Base-by-base conservation (phyloP, 1,284 basidiomycete genomes). In the Golubevia pallescens region DNA sequence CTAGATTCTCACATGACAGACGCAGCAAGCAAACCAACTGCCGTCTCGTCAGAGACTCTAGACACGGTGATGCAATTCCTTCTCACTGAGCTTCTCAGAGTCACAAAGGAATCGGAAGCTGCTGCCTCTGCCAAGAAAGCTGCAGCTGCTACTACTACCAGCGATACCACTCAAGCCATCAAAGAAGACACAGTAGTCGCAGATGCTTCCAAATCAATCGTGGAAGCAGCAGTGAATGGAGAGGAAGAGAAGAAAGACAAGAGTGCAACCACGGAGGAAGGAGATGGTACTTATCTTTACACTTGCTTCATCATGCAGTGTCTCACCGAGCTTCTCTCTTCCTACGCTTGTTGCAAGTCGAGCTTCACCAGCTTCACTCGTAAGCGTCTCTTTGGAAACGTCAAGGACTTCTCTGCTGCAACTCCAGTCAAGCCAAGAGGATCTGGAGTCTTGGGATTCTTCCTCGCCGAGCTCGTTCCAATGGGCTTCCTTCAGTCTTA, bases 281-380 rank as follows among this genome's bases (percentile, higher is more conserved):
- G 24, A 28, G 54, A 56, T 13, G 54, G 20, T 7, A 20, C 63
- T n/a, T 89, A 88, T 77, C 87, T 91, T 68, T 96, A 95, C 81
- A 88, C 90, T 13, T 93, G 92, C 77, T 94, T 97, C 87, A 87
- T 97, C 68, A 93, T 98, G 90, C 93, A 96, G 80, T 92, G 92
- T 71, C 88, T 98, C 58, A 93, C 94, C 0, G 96, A 99, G 87
- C 88, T 98, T 1, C 87, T 97, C 1, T 95, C 96, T 66, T 97
- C 95, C 16, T 99, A 99, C 84, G 91, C 93, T 73, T 86, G 91
- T 1, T 96, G 94, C 90, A 99, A 98, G 86, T 86, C 91, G 23
- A 91, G 92, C 2, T 95, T 98, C 86, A 86, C 96, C 68, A 91
- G 92, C 0, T 93, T 91, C 79, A 91, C 90, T 10, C 92, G 91